Evolutionary conservation across 176 grass and related monocot genomes (phyloP).

Genomic region (Calamus simplicifolius): DNA sequence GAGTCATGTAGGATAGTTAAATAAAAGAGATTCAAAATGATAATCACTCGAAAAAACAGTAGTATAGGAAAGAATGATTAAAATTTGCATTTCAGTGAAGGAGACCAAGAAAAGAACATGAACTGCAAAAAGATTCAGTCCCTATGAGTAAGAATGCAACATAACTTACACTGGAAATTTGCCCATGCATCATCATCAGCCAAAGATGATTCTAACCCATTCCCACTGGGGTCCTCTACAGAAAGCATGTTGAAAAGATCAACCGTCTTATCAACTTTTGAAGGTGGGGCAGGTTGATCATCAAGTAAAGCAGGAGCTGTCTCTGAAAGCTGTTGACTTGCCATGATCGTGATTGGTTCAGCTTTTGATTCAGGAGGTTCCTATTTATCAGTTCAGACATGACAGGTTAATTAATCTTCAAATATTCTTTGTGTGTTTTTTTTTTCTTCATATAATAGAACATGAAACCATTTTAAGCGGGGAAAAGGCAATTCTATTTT

Average conservation of each 20-base stretch:
- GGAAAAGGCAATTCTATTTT: no score
- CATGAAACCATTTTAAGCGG: no score
- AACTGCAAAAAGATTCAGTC: no score
- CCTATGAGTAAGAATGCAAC: neutral
- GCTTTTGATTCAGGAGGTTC: conserved; percentile 23
- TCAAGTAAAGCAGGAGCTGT: conserved; percentile 14
- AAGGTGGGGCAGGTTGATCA: conserved; percentile 6
- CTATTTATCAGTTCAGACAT: conserved; percentile 1
- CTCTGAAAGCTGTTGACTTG: conserved; percentile 5
- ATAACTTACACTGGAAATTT: conserved; percentile 39
- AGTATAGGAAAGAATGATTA: no score
- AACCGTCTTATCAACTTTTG: conserved; percentile 20
- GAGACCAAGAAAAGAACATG: no score
- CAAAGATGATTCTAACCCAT: conserved; percentile 10
- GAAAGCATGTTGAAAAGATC: conserved; percentile 27
- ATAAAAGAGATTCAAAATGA: no score
- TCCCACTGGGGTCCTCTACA: conserved; percentile 13
- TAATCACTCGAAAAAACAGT: no score
- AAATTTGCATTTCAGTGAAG: no score
- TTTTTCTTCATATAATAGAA: no score
- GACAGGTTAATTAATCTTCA: no score
- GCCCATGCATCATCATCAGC: conserved; percentile 33
- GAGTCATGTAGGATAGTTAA: no score
- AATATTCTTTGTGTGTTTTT: no score
- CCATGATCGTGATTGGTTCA: conserved; percentile 10